A percentile compares a stretch with the other conserved stretches of the same genome.
These are phyloP conservation scores for Golovinomyces cichoracearum DNA, from an alignment of 2,329 filamentous ascomycete genomes.

Conservation along the genomic window DNA sequence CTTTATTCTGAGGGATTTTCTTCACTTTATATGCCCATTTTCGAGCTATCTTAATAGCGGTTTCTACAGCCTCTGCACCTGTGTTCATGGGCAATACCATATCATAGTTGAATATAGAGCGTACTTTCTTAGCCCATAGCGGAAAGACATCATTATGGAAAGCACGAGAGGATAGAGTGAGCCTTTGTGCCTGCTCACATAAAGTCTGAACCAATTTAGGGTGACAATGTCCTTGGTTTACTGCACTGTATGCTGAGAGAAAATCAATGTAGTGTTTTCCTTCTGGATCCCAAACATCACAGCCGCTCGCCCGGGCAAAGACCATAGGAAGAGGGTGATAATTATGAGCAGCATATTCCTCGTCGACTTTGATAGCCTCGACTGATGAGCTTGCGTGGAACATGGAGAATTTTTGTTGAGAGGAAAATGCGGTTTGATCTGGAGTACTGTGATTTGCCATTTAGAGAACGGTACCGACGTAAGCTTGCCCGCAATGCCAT, in stretches of 20 bases:
- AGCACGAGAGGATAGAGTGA: constrained; percentile 79
- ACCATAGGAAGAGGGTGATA: constrained; percentile 93
- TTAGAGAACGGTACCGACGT: too few species aligned
- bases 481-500: too few species aligned
- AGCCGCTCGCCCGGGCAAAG: constrained; percentile 62
- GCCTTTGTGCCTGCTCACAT: constrained; percentile 61
- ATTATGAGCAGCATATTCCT: constrained; percentile 81
- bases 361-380: constrained; percentile 55
- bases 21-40: constrained; percentile 98
- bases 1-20: constrained; percentile 60
- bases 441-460: too few species aligned
- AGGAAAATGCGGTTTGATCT: too few species aligned
- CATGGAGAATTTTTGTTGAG: constrained; percentile 10
- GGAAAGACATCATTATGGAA: constrained; percentile 99
- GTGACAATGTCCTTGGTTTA: constrained; percentile 96
- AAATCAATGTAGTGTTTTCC: constrained; percentile 91
- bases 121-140: constrained; percentile 79
- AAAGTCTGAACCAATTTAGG: constrained; percentile 82
- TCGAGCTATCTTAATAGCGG: constrained; percentile 78
- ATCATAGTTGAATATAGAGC: constrained; percentile 72
- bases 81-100: constrained; percentile 99
- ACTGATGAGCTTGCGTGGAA: constrained; percentile 51
- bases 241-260: constrained; percentile 87
- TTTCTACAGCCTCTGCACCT: constrained; percentile 86
- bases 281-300: constrained; percentile 91